phyloP scores from a whole-genome alignment of 176 grass and related monocot species.

The Oryza coarctata region DNA sequence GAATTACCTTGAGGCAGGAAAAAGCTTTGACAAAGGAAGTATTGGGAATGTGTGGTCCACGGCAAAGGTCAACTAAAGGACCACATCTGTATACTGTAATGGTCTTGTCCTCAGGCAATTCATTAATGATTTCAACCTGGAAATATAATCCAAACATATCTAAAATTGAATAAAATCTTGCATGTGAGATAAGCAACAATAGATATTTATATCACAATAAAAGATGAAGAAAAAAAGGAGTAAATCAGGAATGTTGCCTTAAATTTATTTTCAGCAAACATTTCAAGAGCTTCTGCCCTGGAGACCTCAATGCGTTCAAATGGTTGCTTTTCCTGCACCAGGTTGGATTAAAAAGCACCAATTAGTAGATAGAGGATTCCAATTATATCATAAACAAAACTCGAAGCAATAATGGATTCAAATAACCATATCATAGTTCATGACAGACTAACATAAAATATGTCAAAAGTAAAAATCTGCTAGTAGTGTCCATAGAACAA shows the following conservation, averaged over 20 bases:
- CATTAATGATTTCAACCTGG: slow-evolving; percentile 97
- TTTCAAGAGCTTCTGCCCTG: slow-evolving; percentile 86
- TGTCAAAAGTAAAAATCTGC: background rate
- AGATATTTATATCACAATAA: slow-evolving; percentile 18
- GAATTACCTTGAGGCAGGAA: slow-evolving; percentile 83
- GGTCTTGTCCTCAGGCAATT: slow-evolving; percentile 93
- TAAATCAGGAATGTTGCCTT: slow-evolving; percentile 54
- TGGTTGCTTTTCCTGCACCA: slow-evolving; percentile 88
- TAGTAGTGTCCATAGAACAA: slow-evolving; percentile 17
- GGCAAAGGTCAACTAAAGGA: slow-evolving; percentile 95
- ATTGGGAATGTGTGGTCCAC: slow-evolving; percentile 95
- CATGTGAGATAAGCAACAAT: background rate
- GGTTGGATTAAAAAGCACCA: slow-evolving; percentile 11
- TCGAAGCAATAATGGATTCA: background rate
- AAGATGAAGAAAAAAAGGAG: slow-evolving; percentile 2
- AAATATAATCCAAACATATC: slow-evolving; percentile 32
- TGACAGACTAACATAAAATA: background rate
- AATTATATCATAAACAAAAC: background rate
- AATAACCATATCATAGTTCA: background rate
- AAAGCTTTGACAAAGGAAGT: slow-evolving; percentile 98
- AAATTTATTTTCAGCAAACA: slow-evolving; percentile 95
- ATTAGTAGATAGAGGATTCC: slow-evolving; percentile 12
- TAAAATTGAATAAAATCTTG: background rate
- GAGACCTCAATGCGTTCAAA: slow-evolving; percentile 97
- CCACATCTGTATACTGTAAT: slow-evolving; percentile 98